Conservation (phyloP, 1,284 basidiomycete species). For the Lentinula novae-zelandiae region DNA sequence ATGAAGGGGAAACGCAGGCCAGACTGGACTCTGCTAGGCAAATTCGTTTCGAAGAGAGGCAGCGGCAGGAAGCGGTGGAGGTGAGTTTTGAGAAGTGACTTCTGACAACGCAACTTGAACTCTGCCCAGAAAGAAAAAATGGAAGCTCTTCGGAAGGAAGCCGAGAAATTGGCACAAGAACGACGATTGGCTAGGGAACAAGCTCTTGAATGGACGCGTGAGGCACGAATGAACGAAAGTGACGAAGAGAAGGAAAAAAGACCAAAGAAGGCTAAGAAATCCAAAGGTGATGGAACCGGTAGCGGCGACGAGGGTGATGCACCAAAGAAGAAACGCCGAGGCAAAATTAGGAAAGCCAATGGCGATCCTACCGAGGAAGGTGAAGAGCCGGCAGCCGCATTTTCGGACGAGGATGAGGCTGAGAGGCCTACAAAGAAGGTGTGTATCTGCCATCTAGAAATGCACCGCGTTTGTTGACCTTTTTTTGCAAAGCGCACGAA, state of each 20-base stretch:
- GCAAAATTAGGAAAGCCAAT: slow-evolving; percentile 24
- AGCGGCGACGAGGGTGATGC: slow-evolving; percentile 52
- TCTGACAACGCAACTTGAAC: background rate
- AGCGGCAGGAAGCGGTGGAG: slow-evolving; percentile 55
- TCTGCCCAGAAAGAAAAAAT: slow-evolving; percentile 43
- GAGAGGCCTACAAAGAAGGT: slow-evolving; percentile 70
- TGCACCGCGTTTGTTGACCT: background rate
- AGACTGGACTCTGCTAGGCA: slow-evolving; percentile 72
- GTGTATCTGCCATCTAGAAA: slow-evolving; percentile 10
- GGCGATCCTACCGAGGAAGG: slow-evolving; percentile 36
- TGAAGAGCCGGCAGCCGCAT: slow-evolving; percentile 45
- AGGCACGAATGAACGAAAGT: slow-evolving; percentile 66
- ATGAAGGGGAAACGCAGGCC: slow-evolving; percentile 72
- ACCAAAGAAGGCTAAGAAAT: slow-evolving; percentile 54
- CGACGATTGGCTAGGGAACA: slow-evolving; percentile 76
- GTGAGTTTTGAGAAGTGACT: slow-evolving; percentile 31
- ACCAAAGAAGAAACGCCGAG: slow-evolving; percentile 13
- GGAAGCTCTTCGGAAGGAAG: slow-evolving; percentile 57
- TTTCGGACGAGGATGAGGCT: slow-evolving; percentile 66
- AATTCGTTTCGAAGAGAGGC: slow-evolving; percentile 63
- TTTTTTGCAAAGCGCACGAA: slow-evolving; percentile 46
- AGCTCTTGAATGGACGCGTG: slow-evolving; percentile 70
- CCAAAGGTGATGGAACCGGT: slow-evolving; percentile 40
- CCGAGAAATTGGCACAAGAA: slow-evolving; percentile 71
- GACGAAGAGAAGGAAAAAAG: slow-evolving; percentile 67